Conservation (phyloP, 202 grass and related monocot species). For the Panicum virgatum region DNA sequence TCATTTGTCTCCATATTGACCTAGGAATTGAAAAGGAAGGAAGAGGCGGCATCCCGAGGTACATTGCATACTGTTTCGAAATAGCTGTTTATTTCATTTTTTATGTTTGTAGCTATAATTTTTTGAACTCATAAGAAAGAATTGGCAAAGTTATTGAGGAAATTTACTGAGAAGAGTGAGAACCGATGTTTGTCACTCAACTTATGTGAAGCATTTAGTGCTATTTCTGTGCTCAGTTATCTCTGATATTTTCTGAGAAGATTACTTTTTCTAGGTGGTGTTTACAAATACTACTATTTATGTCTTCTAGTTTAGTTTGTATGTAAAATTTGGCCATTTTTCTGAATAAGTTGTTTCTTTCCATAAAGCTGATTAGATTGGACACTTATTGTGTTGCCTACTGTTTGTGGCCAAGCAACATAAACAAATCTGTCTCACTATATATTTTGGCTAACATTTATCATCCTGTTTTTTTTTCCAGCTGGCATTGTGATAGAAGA, state of each 20-base stretch:
- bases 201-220: background rate
- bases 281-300: background rate
- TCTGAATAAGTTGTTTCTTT: background rate
- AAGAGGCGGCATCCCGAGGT: constrained; percentile 90
- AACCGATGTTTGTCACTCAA: background rate
- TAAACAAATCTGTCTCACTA: background rate
- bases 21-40: constrained; percentile 85
- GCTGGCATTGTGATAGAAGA: constrained; percentile 70
- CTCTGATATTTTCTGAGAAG: background rate
- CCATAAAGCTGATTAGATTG: background rate
- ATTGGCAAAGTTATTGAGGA: constrained; percentile 6
- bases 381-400: background rate
- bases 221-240: background rate
- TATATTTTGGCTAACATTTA: constrained; percentile 4
- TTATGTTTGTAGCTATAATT: constrained; percentile 28
- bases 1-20: constrained; percentile 4
- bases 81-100: constrained; percentile 16
- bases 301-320: background rate
- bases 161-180: constrained; percentile 22
- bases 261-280: background rate
- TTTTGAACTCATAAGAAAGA: constrained; percentile 10
- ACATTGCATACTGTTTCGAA: background rate
- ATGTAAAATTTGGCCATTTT: background rate
- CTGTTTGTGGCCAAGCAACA: background rate
- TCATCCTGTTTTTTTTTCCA: constrained; percentile 2